phyloP scores from a whole-genome alignment of 23 red algal genomes.

The Cyanidioschyzon merolae region DNA sequence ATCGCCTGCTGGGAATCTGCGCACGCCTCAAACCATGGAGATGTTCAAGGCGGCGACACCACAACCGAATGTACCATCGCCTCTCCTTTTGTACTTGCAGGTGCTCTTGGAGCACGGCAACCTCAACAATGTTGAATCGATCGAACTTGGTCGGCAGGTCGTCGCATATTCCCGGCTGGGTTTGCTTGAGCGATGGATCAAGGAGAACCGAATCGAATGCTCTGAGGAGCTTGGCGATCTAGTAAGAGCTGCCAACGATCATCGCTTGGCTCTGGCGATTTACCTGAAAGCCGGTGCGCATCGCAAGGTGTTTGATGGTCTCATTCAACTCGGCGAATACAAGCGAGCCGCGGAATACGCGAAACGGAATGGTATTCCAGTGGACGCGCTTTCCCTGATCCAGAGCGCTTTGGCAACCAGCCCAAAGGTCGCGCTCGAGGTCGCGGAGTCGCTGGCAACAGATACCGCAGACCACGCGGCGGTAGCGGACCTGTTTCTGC shows the following conservation, averaged over 20 bases:
- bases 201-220: conserved; percentile 81
- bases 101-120: conserved; percentile 67
- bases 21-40: conserved; percentile 76
- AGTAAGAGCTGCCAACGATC: conserved; percentile 41
- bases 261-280: conserved; percentile 61
- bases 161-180: conserved; percentile 41
- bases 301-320: conserved; percentile 80
- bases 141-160: conserved; percentile 72
- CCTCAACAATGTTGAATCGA: conserved; percentile 77
- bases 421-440: conserved; percentile 57
- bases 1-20: conserved; percentile 71
- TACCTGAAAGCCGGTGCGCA: conserved; percentile 84
- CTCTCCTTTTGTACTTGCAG: conserved; percentile 92
- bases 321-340: conserved; percentile 68
- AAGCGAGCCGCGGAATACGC: conserved; percentile 58
- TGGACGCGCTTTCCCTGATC: conserved; percentile 58
- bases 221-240: conserved; percentile 89
- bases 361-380: conserved; percentile 47
- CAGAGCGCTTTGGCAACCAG: conserved; percentile 57
- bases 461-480: conserved; percentile 53
- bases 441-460: conserved; percentile 49
- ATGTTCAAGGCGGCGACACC: conserved; percentile 70
- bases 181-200: conserved; percentile 88
- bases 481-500: conserved; percentile 95
- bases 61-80: conserved; percentile 50